Percentiles rank a stretch among this genome's conserved stretches.
These are phyloP conservation scores for Crithidia brevicula DNA, from an alignment of 208 protist genomes.

Conservation along the genomic window DNA sequence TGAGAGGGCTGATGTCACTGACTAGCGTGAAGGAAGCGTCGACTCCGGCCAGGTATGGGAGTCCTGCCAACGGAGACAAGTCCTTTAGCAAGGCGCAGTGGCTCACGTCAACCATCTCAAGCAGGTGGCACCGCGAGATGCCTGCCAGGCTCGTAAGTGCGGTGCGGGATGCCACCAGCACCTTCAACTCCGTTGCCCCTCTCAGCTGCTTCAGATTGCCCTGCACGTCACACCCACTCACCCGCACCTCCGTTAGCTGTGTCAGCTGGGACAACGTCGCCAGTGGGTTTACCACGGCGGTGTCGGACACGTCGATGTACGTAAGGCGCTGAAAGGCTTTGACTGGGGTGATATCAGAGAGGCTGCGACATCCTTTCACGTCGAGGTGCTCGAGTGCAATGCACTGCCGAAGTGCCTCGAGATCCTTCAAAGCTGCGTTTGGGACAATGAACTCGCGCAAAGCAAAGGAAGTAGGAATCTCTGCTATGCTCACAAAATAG, in stretches of 20 bases:
- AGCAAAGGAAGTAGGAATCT: neutral
- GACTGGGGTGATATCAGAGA: neutral
- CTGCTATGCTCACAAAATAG: neutral
- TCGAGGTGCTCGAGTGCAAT: neutral
- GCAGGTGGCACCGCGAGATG: neutral
- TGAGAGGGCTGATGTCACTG: slow-evolving; percentile 1
- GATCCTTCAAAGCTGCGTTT: neutral
- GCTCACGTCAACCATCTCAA: neutral
- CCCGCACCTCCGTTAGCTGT: slow-evolving; percentile 2
- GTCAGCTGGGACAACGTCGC: neutral
- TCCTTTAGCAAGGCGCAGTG: neutral
- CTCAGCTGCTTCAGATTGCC: neutral
- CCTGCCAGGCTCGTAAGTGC: neutral
- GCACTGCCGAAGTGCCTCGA: neutral
- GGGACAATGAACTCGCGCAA: neutral
- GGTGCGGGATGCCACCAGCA: neutral
- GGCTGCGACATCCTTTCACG: neutral
- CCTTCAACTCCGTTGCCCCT: neutral
- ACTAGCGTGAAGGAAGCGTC: neutral
- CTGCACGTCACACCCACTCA: neutral
- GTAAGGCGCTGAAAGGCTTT: neutral
- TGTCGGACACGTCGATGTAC: neutral
- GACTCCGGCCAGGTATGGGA: neutral
- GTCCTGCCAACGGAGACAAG: neutral
- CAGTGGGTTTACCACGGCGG: neutral